phyloP scores from a whole-genome alignment of 225 moss, liverwort and hornwort species.

The Physcomitrium patens region DNA sequence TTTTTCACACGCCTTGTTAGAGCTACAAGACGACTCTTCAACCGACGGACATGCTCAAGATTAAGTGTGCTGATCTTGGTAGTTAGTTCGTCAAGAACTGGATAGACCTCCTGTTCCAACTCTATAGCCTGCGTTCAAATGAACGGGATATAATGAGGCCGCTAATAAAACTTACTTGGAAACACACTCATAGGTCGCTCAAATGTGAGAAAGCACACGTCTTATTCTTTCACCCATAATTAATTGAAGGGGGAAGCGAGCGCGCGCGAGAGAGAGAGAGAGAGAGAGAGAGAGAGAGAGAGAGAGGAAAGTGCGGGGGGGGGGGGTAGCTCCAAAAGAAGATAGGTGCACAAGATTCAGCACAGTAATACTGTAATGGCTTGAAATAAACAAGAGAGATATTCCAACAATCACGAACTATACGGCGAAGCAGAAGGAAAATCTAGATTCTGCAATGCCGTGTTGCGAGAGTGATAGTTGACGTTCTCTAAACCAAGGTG shows the following conservation, averaged over 20 bases:
- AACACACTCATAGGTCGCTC: constrained; percentile 16
- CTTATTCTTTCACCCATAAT: not conserved
- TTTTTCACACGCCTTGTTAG: constrained; percentile 96
- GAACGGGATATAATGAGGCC: constrained; percentile 10
- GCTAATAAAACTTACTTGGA: constrained; percentile 12
- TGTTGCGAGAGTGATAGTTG: not conserved
- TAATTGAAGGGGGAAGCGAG: not conserved
- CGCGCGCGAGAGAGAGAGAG: too few relatives aligned
- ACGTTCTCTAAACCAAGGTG: not conserved
- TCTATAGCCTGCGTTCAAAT: constrained; percentile 61
- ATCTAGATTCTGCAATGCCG: constrained; percentile 13
- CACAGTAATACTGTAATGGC: not conserved
- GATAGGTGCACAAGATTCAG: not conserved
- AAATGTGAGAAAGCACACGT: not conserved
- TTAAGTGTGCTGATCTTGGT: constrained; percentile 98
- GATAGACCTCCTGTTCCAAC: constrained; percentile 94
- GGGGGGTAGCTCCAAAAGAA: not conserved
- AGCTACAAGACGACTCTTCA: constrained; percentile 94
- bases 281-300: too few relatives aligned
- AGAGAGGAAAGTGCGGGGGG: too few relatives aligned
- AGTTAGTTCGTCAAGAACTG: constrained; percentile 92
- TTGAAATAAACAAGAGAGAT: not conserved
- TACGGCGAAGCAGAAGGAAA: not conserved
- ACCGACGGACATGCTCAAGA: constrained; percentile 89
- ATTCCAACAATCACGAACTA: constrained; percentile 11